Percentiles rank a stretch among this genome's conserved stretches.
Conservation (phyloP, 139 green algal genomes). For the Tetraselmis striata region DNA sequence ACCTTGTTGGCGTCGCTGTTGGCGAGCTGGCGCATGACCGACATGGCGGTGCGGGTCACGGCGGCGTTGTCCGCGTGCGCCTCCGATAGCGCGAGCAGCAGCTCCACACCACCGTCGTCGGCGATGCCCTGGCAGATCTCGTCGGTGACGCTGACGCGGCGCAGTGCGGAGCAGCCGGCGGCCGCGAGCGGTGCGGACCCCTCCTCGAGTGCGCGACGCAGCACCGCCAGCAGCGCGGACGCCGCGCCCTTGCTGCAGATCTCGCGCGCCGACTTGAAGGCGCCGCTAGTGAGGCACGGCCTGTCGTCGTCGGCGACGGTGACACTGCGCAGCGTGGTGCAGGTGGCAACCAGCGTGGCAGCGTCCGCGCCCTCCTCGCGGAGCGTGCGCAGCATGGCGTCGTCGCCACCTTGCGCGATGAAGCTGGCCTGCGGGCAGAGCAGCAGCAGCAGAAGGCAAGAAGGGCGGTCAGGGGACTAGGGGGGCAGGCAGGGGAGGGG, state of each 20-base stretch:
- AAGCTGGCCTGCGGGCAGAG: no score
- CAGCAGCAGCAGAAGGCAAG: no score
- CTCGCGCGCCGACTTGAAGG: constrained; percentile 42
- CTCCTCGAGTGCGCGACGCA: constrained; percentile 8
- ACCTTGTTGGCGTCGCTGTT: constrained; percentile 71
- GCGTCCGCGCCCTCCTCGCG: neutral
- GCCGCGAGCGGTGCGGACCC: constrained; percentile 2
- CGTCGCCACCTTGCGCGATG: no score
- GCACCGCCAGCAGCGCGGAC: constrained; percentile 22
- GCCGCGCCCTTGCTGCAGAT: constrained; percentile 37
- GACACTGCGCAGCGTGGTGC: constrained; percentile 32
- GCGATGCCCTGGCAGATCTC: constrained; percentile 56
- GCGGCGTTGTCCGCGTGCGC: constrained; percentile 5
- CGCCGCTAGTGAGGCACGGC: constrained; percentile 25
- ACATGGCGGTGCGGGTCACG: constrained; percentile 15
- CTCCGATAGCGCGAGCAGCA: constrained; percentile 22
- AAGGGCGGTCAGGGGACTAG: no score
- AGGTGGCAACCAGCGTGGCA: constrained; percentile 21
- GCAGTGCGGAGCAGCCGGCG: neutral
- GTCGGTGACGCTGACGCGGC: constrained; percentile 49
- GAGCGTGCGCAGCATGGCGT: no score
- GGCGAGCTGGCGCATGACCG: constrained; percentile 69
- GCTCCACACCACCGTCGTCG: constrained; percentile 35
- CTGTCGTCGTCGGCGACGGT: constrained; percentile 58
- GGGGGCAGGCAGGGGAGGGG: no score